phyloP scores from a whole-genome alignment of 306 rosid species.

The Abrus precatorius region DNA sequence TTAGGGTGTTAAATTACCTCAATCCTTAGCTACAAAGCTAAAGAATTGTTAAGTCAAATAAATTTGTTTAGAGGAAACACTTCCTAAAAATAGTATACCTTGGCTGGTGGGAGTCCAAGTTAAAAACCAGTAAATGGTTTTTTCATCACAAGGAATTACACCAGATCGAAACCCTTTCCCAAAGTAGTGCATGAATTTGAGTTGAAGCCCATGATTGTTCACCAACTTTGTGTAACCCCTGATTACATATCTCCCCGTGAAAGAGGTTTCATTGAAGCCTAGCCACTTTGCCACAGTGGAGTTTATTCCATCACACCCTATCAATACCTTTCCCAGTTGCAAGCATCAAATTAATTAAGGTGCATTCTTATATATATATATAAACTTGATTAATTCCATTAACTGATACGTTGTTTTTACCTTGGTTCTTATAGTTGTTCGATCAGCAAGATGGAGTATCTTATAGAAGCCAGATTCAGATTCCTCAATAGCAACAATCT shows the following conservation, averaged over 20 bases:
- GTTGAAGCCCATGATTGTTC: conserved; percentile 52
- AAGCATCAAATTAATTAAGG: not conserved
- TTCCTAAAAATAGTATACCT: conserved; percentile 50
- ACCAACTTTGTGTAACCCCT: conserved; percentile 55
- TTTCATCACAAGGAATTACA: conserved; percentile 58
- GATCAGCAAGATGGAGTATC: conserved; percentile 75
- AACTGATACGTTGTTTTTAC: conserved; percentile 25
- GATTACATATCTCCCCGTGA: conserved; percentile 59
- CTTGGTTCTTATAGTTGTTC: conserved; percentile 65
- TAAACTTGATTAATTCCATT: no score
- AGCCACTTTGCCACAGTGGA: conserved; percentile 75
- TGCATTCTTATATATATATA: not conserved
- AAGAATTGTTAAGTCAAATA: no score
- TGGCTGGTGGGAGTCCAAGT: conserved; percentile 64
- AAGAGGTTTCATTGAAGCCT: conserved; percentile 58
- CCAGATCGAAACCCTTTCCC: conserved; percentile 69
- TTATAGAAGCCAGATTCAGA: conserved; percentile 64
- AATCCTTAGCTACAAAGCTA: no score
- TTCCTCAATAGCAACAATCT: conserved; percentile 67
- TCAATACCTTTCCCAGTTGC: conserved; percentile 58
- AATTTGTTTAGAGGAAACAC: no score
- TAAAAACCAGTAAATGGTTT: conserved; percentile 63
- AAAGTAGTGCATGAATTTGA: conserved; percentile 51
- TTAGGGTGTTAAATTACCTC: no score
- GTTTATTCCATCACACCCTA: conserved; percentile 87